Base-by-base conservation (phyloP, 2,329 filamentous ascomycete genomes). In the Xylaria sp. region DNA sequence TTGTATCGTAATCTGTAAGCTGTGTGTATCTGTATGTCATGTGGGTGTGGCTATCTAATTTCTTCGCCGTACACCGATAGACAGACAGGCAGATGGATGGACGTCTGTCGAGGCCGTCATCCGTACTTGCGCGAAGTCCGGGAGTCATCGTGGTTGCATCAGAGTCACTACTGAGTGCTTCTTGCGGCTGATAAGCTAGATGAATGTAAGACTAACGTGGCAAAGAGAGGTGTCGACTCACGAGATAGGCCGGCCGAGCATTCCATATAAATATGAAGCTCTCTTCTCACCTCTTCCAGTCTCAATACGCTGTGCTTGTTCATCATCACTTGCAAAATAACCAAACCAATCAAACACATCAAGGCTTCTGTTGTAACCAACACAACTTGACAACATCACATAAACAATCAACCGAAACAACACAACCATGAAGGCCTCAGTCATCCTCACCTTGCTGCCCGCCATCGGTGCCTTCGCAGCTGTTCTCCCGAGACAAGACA, bases 361-460 rank as follows among this genome's bases (percentile, higher is more conserved):
- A 35, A 51, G 5, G 10, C 19, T 18, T 50, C 30, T 3, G 19
- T 30, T 8, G 16, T 13, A 54, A 37, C 13, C 39, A 49, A 35
- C 23, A 30, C 23, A n/a, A 18, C 35, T 34, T 30, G 30, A 11
- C 9, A 34, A 37, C 46, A 18, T 39, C 44, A 13, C 30, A 39
- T 39, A 10, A 16, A 59, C 23, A 13, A 50, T 44, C 13, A 34
- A 42, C 37, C 35, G 16, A 39, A 54, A 23, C n/a, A 46, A 44
- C 39, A 11, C 8, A 58, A 59, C 16, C 13, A 66, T 66, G 64
- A 59, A 54, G 47, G 44, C 57, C 30, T 58, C 60, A 47, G 9
- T 57, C 50, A 55, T 64, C 39, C 16, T 66, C 19, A 30, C 58
- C 34, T n/a, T 64, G 44, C 60, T 66, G 16, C 57, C 62, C 1